Percentiles rank a stretch among this genome's conserved stretches.
phyloP scores from a whole-genome alignment of 768 basidiomycete genomes.

The Paxillus involutus region DNA sequence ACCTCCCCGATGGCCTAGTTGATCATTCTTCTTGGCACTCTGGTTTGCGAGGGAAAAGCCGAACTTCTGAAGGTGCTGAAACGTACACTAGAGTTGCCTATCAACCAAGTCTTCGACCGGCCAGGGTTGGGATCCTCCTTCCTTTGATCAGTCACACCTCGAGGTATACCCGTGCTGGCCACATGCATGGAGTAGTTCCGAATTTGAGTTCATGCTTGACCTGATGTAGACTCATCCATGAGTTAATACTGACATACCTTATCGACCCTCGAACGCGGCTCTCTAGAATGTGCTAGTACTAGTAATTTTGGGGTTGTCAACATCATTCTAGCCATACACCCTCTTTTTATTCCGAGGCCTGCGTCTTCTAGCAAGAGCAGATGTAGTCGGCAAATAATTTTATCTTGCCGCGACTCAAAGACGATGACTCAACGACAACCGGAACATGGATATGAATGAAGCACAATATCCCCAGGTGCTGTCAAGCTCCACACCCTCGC shows the following conservation, averaged over 20 bases:
- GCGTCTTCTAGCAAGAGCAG: slow-evolving; percentile 4
- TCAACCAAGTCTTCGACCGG: slow-evolving; percentile 8
- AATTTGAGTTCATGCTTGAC: slow-evolving; percentile 31
- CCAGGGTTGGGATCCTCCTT: slow-evolving; percentile 30
- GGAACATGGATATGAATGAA: neutral
- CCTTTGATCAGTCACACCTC: slow-evolving; percentile 35
- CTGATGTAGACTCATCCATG: slow-evolving; percentile 15
- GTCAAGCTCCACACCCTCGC: neutral
- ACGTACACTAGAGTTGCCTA: slow-evolving; percentile 23
- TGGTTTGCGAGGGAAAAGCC: slow-evolving; percentile 15
- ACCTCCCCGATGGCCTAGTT: neutral
- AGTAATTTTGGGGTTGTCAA: neutral
- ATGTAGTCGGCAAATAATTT: slow-evolving; percentile 1
- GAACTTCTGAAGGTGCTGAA: slow-evolving; percentile 3
- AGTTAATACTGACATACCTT: slow-evolving; percentile 21
- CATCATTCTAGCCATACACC: slow-evolving; percentile 4
- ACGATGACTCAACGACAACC: neutral
- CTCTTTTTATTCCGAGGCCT: slow-evolving; percentile 13
- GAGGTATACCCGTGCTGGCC: slow-evolving; percentile 33
- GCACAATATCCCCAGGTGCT: slow-evolving; percentile 10
- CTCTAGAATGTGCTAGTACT: slow-evolving; percentile 18
- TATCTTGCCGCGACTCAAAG: neutral
- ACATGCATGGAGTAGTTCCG: slow-evolving; percentile 29
- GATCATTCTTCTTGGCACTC: slow-evolving; percentile 15
- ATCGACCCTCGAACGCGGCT: slow-evolving; percentile 28